Evolutionary conservation across 495 filamentous ascomycete species (phyloP), one percentile per base, ranked within the genome.

Genomic region (Trichoderma asperelloides): DNA sequence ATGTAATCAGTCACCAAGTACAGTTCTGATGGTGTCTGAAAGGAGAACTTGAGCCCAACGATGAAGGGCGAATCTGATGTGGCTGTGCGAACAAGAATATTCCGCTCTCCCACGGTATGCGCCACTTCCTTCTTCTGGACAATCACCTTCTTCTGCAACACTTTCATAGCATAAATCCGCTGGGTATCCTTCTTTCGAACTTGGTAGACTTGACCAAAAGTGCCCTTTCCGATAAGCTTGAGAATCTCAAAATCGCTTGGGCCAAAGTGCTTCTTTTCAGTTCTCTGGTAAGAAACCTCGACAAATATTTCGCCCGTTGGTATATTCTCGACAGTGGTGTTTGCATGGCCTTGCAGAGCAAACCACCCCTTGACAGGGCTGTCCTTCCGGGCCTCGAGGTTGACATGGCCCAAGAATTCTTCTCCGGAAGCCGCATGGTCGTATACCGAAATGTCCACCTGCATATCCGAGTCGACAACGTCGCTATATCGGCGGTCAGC

Each of bases 1-100:
- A 99, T 98, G 81, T 96, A 99, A 74, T 97, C 96, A n/a, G 96
- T 98, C 28, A 99, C 96, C 2, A 99, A 83, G 75, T 97, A 98
- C 1, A 99, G 86, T 74, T 99, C 95, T 13, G 92, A 93, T 5
- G 93, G 91, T 0, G 95, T 98, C 74, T 99, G 95, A 80, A 99
- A 99, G 1, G 95, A 98, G 75, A 98, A 98, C 73, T 98, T 98
- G 71, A 98, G 82, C 15, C 95, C 95, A 27, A 98, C 95, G 70
- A 98, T 98, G 76, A 98, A 98, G 0, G 94, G 93, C 15, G 95
- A 98, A 65, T 97, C 91, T 25, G 93, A 86, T 82, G 90, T 98
- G 41, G 95, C 96, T 16, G 95, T 98, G 63, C 95, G 88, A 28
- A 98, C 95, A 45, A 98, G 81, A 67, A 98, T 98, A 74, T 98